Evolutionary conservation across 2,329 filamentous ascomycete genomes (phyloP), one percentile per base, ranked within the genome.

Genomic region (Stachybotrys elegans): DNA sequence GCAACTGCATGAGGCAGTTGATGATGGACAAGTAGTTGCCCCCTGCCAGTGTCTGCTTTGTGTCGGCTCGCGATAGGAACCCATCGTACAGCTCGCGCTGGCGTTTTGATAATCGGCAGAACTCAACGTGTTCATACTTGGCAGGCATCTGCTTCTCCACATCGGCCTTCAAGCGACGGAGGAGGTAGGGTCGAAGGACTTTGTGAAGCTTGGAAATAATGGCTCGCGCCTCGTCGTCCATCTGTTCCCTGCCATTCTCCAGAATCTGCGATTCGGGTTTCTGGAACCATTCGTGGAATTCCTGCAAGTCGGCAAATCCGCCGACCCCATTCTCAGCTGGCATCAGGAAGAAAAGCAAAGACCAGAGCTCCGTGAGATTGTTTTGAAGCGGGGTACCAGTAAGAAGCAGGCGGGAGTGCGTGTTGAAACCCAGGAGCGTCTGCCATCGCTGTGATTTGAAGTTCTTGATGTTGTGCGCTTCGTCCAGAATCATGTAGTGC

Each of bases 391-490:
- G 93, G 1, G 93, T 98, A 45, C 93, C 93, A 0, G 93, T 98
- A 11, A 98, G 75, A 1, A 98, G 70, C 11, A 98, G 78, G 25
- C 93, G 81, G 22, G 91, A 84, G 50, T 86, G 83, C 1, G 93
- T 97, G 56, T 94, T 92, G 69, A 98, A 94, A 0, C 87, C 93
- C 19, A 98, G 79, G 51, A 98, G 78, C 0, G 90, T 92, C 63
- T 97, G 93, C 91, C 93, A 98, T 51, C 92, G 78, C 63, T 96
- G 91, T 2, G 92, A 96, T 58, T 95, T 91, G 74, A 97, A 98
- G 66, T 98, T 98, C 61, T 98, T 97, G 75, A 98, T 98, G 67
- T 98, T 97, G 71, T 98, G 93, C 1, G 94, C 93, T 69, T 98
- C 93, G 55, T 98, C 93, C 2, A 98, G 79, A 51, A 98, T 91